Base-by-base conservation (phyloP, 345 rosid genomes). In the Citrus inodora region DNA sequence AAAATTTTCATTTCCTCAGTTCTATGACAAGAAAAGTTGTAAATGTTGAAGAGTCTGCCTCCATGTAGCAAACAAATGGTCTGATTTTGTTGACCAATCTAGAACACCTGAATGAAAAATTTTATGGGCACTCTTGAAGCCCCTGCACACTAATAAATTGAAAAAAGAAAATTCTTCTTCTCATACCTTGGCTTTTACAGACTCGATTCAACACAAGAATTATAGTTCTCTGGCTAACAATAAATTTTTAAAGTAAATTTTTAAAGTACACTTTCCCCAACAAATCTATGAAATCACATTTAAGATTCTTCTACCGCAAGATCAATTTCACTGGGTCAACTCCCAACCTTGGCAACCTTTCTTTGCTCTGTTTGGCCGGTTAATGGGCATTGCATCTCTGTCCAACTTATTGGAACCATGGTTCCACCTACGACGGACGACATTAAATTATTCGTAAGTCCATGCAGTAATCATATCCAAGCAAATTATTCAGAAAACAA, bases 361-460 rank as follows among this genome's bases (percentile, higher is more conserved):
- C 97, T 88, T 63, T 70, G 86, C 92, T 93, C 97, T 0, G 85
- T 88, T 86, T 95, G 99, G 40, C 98, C 91, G 0, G 98, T 92
- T 87, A 89, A 69, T 4, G 97, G 97, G 76, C 99, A 94, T 74
- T 92, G 98, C 99, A 95, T 91, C 87, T 95, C 95, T 0, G 97
- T 93, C 98, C 99, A 95, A 78, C 97, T 95, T 76, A 92, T 78
- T 0, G 99, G 99, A 70, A 93, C 91, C 98, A 95, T 88, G 60
- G 96, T 84, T 77, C 87, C 97, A 35, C 98, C 99, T 92, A 79
- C 72, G 79, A 66, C 67, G 79, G 78, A 80, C 14, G 67, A 76
- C 68, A 61, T 21, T 46, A 46, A 7, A 59, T 66, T 64, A 74
- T 46, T 28, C 40, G 5, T 19, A 38, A 62, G 48, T 28, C 7